Percentiles rank a stretch among this genome's conserved stretches.
Evolutionary conservation across 1,139 yeast genomes (phyloP).

Genomic region (Blastobotrys capitulatus): DNA sequence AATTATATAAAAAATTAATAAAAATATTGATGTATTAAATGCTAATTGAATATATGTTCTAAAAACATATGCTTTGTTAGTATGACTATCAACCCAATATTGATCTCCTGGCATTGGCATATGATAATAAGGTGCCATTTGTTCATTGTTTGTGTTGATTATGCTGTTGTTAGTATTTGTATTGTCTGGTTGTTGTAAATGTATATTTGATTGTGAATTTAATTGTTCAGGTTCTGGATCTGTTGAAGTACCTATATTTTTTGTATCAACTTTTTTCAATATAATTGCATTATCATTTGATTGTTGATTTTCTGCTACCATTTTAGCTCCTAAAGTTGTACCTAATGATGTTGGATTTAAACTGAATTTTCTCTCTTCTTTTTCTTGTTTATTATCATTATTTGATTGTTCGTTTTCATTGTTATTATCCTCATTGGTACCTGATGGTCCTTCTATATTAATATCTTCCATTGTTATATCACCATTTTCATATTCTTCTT

Average conservation of each 20-base stretch:
- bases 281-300: neutral
- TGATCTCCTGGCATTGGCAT: constrained; percentile 19
- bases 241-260: neutral
- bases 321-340: neutral
- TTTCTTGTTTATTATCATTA: neutral
- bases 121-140: constrained; percentile 2
- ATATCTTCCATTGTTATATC: neutral
- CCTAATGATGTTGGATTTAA: constrained; percentile 6
- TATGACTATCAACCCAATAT: constrained; percentile 26
- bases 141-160: too few relatives aligned
- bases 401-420: neutral
- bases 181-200: too few relatives aligned
- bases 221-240: too few relatives aligned
- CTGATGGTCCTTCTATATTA: neutral
- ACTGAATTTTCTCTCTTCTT: neutral
- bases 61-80: constrained; percentile 59
- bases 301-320: neutral
- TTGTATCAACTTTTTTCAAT: neutral
- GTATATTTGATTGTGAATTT: too few relatives aligned
- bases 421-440: too few relatives aligned
- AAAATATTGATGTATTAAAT: constrained; percentile 53
- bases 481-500: neutral
- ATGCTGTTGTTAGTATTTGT: neutral
- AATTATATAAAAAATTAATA: constrained; percentile 48
- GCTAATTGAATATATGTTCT: constrained; percentile 67